A percentile compares a stretch with the other conserved stretches of the same genome.
Conservation (phyloP, 257 asterid genomes). For the Anisodus acutangulus region DNA sequence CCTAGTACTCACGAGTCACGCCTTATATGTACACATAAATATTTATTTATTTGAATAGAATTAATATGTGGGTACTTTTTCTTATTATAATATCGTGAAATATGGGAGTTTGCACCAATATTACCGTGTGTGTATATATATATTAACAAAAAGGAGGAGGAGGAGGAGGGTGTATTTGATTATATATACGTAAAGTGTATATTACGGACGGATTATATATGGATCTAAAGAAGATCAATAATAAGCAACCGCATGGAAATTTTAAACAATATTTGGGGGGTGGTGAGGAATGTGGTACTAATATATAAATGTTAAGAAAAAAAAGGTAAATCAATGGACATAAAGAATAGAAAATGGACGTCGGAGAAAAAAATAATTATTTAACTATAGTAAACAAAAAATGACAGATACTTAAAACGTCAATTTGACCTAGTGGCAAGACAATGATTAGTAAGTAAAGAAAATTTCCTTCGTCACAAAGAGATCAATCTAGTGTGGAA, state of each 20-base stretch:
- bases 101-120: too few relatives aligned
- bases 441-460: background rate
- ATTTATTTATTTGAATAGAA: too few relatives aligned
- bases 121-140: too few relatives aligned
- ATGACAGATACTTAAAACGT: background rate
- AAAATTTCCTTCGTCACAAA: slow-evolving; percentile 4
- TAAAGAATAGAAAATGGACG: background rate
- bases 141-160: too few relatives aligned
- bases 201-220: too few relatives aligned
- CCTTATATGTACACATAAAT: too few relatives aligned
- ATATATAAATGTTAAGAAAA: background rate
- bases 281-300: background rate
- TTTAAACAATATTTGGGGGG: background rate
- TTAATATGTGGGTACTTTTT: too few relatives aligned
- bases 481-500: background rate
- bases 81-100: too few relatives aligned
- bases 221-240: too few relatives aligned
- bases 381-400: background rate
- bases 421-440: background rate
- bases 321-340: background rate
- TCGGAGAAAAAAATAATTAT: background rate
- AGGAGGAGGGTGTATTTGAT: too few relatives aligned
- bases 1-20: too few relatives aligned
- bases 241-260: background rate
- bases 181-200: too few relatives aligned